Evolutionary conservation across 176 grass and related monocot species (phyloP).

Genomic region (Lolium multiflorum): DNA sequence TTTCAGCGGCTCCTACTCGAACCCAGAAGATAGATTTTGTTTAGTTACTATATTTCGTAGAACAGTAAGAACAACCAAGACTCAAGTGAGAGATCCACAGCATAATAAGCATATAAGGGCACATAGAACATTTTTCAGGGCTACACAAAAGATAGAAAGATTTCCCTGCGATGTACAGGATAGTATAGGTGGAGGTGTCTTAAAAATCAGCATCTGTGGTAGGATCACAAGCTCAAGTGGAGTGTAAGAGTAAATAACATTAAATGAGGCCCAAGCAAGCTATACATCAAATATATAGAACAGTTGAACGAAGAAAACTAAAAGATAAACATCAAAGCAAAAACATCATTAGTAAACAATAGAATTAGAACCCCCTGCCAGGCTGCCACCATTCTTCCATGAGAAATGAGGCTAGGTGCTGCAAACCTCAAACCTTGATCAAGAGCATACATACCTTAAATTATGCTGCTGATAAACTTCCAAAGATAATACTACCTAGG

Average conservation of each 20-base stretch:
- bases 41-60: neutral
- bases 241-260: neutral
- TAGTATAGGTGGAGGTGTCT: neutral
- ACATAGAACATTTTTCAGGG: neutral
- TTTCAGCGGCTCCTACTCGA: neutral
- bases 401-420: neutral
- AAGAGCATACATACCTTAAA: neutral
- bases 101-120: conserved; percentile 12
- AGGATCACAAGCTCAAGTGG: neutral
- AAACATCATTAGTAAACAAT: neutral
- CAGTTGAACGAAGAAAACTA: neutral
- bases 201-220: neutral
- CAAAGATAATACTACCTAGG: too few relatives aligned
- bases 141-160: neutral
- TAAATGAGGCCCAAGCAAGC: neutral
- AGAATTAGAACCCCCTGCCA: neutral
- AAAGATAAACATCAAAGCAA: neutral
- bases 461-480: too few relatives aligned
- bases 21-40: neutral
- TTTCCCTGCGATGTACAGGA: neutral
- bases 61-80: conserved; percentile 11
- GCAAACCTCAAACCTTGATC: neutral
- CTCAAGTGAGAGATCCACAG: conserved; percentile 10
- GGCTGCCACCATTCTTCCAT: neutral
- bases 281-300: neutral